Conservation (phyloP, 495 filamentous ascomycete species). For the Hypoxylon subgilvum region DNA sequence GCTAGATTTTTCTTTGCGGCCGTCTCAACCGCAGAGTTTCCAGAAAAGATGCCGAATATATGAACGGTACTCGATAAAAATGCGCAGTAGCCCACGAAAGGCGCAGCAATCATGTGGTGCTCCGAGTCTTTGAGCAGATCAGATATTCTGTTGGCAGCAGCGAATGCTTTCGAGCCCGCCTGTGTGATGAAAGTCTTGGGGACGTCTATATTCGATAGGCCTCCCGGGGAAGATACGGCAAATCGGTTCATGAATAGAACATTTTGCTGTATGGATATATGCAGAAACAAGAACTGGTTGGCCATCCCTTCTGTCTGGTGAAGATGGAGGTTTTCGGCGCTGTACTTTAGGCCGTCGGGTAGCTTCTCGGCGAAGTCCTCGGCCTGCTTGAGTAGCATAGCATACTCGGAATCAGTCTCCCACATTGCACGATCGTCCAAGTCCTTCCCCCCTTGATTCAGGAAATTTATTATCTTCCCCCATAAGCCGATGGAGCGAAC, state of each 20-base stretch:
- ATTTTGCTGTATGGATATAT: slow-evolving; percentile 87
- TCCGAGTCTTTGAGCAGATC: slow-evolving; percentile 79
- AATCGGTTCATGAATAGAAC: slow-evolving; percentile 90
- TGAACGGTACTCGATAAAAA: slow-evolving; percentile 93
- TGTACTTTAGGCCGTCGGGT: slow-evolving; percentile 74
- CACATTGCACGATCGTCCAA: slow-evolving; percentile 78
- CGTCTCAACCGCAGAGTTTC: slow-evolving; percentile 72
- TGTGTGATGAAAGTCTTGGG: slow-evolving; percentile 80
- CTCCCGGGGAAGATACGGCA: slow-evolving; percentile 74
- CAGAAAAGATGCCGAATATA: slow-evolving; percentile 86
- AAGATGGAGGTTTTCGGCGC: slow-evolving; percentile 78
- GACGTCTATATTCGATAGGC: slow-evolving; percentile 71
- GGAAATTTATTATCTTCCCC: slow-evolving; percentile 86
- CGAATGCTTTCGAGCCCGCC: slow-evolving; percentile 75
- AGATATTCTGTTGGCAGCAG: slow-evolving; percentile 90
- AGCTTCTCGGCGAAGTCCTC: slow-evolving; percentile 72
- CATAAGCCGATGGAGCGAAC: slow-evolving; percentile 85
- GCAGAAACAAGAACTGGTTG: slow-evolving; percentile 93
- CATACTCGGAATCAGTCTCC: slow-evolving; percentile 78
- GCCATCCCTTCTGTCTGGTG: slow-evolving; percentile 84
- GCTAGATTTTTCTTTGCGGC: slow-evolving; percentile 85
- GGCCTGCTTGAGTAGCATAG: slow-evolving; percentile 70
- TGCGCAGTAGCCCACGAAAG: slow-evolving; percentile 93
- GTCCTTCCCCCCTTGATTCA: slow-evolving; percentile 90
- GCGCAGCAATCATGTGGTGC: slow-evolving; percentile 80